A percentile compares a stretch with the other conserved stretches of the same genome.
These are phyloP conservation scores for Akanthomyces uredinophilus DNA, from an alignment of 2,329 filamentous ascomycete genomes.

Conservation along the genomic window DNA sequence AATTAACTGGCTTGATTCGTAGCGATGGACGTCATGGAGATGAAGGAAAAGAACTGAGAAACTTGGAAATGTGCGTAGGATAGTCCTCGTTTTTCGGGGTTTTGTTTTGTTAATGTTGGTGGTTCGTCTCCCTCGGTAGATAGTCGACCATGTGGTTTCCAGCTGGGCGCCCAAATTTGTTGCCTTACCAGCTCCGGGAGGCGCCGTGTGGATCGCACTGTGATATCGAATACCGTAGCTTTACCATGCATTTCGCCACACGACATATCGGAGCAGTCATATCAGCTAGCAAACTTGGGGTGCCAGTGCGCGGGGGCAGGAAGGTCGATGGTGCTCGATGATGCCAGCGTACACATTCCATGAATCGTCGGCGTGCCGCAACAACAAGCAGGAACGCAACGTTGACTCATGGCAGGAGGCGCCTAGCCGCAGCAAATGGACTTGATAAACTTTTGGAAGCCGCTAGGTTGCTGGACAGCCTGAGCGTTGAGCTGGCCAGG, in stretches of 20 bases:
- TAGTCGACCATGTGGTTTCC: background rate
- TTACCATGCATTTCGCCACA: background rate
- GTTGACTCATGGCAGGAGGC: conserved; percentile 21
- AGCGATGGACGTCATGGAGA: background rate
- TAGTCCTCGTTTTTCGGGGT: background rate
- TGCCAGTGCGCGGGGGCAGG: background rate
- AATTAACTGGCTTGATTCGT: background rate
- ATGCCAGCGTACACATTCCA: conserved; percentile 16
- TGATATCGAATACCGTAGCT: conserved; percentile 6
- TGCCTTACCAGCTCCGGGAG: background rate
- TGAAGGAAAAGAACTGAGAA: background rate
- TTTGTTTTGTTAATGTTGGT: background rate
- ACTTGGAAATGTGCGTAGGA: background rate
- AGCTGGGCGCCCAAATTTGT: background rate
- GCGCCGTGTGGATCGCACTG: background rate
- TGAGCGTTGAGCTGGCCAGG: conserved; percentile 51
- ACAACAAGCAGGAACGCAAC: conserved; percentile 27
- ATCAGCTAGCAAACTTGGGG: background rate
- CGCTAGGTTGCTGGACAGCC: conserved; percentile 67
- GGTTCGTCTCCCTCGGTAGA: background rate
- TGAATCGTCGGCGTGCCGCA: conserved; percentile 19
- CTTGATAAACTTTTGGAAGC: conserved; percentile 91
- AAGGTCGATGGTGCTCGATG: conserved; percentile 14
- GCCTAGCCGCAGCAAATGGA: conserved; percentile 79
- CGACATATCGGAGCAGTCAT: background rate